Conservation (phyloP, 176 grass and related monocot genomes). For the Sorghum bicolor region DNA sequence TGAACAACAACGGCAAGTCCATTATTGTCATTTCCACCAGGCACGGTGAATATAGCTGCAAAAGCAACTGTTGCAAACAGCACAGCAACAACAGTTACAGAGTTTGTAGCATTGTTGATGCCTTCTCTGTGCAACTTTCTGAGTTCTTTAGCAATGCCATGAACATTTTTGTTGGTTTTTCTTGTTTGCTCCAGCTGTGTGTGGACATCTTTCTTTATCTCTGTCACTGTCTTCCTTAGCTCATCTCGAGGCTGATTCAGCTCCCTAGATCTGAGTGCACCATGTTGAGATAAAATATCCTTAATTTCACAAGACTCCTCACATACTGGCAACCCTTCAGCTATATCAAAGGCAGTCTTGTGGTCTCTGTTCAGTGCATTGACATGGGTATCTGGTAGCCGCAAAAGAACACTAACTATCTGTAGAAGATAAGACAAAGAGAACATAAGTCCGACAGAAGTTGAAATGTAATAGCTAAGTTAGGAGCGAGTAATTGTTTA, state of each 20-base stretch:
- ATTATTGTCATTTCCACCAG: slow-evolving; percentile 65
- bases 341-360: slow-evolving; percentile 93
- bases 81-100: slow-evolving; percentile 94
- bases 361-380: slow-evolving; percentile 87
- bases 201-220: slow-evolving; percentile 98
- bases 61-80: slow-evolving; percentile 93
- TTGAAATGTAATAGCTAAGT: slow-evolving; percentile 1
- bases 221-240: slow-evolving; percentile 82
- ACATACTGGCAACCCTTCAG: slow-evolving; percentile 73
- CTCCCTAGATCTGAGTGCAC: slow-evolving; percentile 79
- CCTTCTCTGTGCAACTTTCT: slow-evolving; percentile 91
- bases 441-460: slow-evolving; percentile 5
- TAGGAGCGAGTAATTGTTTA: background rate
- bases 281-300: slow-evolving; percentile 77
- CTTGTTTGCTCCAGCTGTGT: slow-evolving; percentile 86
- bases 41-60: slow-evolving; percentile 92
- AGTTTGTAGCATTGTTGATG: slow-evolving; percentile 96
- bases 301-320: slow-evolving; percentile 92
- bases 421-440: slow-evolving; percentile 34
- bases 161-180: slow-evolving; percentile 95
- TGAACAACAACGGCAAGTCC: slow-evolving; percentile 63
- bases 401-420: slow-evolving; percentile 83
- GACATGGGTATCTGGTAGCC: slow-evolving; percentile 90
- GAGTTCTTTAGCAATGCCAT: slow-evolving; percentile 93
- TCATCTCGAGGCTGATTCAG: slow-evolving; percentile 94